Conservation (phyloP, 2,329 filamentous ascomycete species). For the Epichloe bromicola region DNA sequence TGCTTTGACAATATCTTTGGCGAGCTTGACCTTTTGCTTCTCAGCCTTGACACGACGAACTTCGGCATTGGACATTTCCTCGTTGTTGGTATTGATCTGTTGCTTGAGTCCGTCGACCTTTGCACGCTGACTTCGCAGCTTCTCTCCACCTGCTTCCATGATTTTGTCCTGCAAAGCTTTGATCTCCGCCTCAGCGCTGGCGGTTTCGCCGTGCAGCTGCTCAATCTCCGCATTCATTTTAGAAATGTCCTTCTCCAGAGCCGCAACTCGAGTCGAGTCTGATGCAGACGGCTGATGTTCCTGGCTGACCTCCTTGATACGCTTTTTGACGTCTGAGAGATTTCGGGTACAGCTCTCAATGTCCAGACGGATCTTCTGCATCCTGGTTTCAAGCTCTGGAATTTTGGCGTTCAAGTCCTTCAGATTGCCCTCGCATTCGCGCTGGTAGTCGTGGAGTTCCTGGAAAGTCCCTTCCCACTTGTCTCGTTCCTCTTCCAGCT, state of each 20-base stretch:
- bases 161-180: slow-evolving; percentile 90
- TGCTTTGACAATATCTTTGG: slow-evolving; percentile 69
- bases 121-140: slow-evolving; percentile 76
- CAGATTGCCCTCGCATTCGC: slow-evolving; percentile 62
- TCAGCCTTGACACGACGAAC: slow-evolving; percentile 85
- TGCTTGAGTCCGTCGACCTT: slow-evolving; percentile 84
- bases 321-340: slow-evolving; percentile 68
- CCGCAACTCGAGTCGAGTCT: slow-evolving; percentile 61
- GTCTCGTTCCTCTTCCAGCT: slow-evolving; percentile 80
- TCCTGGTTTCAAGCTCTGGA: slow-evolving; percentile 74
- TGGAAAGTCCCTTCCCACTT: slow-evolving; percentile 70
- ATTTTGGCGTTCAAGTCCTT: slow-evolving; percentile 64
- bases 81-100: slow-evolving; percentile 66
- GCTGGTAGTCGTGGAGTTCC: slow-evolving; percentile 73
- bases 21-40: slow-evolving; percentile 74
- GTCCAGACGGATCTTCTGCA: slow-evolving; percentile 83
- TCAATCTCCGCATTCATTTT: slow-evolving; percentile 66
- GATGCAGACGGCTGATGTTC: slow-evolving; percentile 71
- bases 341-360: slow-evolving; percentile 78
- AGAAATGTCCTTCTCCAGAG: slow-evolving; percentile 65
- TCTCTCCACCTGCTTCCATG: slow-evolving; percentile 94
- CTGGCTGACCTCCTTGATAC: slow-evolving; percentile 70
- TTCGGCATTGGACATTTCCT: slow-evolving; percentile 76
- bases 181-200: slow-evolving; percentile 84
- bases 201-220: slow-evolving; percentile 71